phyloP scores from a whole-genome alignment of 2,329 filamentous ascomycete genomes.

The Scopulariopsis brevicaulis region DNA sequence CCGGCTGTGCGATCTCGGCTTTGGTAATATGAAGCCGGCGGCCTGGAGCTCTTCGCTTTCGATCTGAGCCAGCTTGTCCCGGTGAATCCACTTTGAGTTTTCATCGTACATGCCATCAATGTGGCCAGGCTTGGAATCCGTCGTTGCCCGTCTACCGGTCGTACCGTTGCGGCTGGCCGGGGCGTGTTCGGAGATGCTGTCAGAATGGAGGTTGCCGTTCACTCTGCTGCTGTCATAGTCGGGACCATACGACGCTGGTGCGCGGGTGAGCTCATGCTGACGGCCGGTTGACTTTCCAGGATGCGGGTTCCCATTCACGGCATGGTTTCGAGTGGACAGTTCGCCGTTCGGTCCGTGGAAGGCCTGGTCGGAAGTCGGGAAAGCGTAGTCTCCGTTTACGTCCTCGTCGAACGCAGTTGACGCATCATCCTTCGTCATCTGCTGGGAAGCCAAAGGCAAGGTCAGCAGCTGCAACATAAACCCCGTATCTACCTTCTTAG shows the following conservation, averaged over 20 bases:
- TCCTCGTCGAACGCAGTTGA: not conserved
- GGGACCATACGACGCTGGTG: not conserved
- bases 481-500: not conserved
- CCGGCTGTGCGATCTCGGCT: slow-evolving; percentile 40
- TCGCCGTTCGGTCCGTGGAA: slow-evolving; percentile 8
- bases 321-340: slow-evolving; percentile 10
- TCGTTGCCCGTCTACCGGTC: not conserved
- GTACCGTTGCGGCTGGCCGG: not conserved
- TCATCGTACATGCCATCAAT: slow-evolving; percentile 28
- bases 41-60: slow-evolving; percentile 73
- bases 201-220: not conserved
- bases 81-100: slow-evolving; percentile 72
- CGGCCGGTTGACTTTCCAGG: not conserved
- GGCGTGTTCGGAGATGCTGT: not conserved
- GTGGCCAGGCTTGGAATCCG: not conserved
- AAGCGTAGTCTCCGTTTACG: slow-evolving; percentile 1
- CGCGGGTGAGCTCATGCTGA: not conserved
- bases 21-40: slow-evolving; percentile 55
- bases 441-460: not conserved
- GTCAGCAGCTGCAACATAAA: not conserved
- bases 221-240: not conserved
- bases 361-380: not conserved
- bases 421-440: slow-evolving; percentile 1
- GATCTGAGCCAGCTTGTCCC: slow-evolving; percentile 73
- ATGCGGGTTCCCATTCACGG: not conserved